Conservation (phyloP, 2,329 filamentous ascomycete species). For the Xylaria sp. region DNA sequence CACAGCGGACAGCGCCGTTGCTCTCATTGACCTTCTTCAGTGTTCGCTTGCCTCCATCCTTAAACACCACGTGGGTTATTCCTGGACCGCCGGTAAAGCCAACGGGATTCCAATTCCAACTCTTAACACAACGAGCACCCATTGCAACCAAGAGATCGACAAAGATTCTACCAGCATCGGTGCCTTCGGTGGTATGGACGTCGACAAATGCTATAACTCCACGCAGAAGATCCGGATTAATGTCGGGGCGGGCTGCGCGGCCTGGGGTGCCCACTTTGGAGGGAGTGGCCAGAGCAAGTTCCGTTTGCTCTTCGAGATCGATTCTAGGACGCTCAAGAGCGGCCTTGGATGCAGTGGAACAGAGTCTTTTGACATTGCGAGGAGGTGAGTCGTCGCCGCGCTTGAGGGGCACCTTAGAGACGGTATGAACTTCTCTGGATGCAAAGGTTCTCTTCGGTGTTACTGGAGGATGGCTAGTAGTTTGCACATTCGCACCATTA, state of each 20-base stretch:
- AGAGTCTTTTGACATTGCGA: slow-evolving; percentile 60
- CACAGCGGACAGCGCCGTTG: slow-evolving; percentile 81
- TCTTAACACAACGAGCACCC: slow-evolving; percentile 81
- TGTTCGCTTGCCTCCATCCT: slow-evolving; percentile 84
- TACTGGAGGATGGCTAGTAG: slow-evolving; percentile 54
- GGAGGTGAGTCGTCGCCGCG: slow-evolving; percentile 69
- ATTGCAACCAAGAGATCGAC: slow-evolving; percentile 81
- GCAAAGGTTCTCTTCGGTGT: slow-evolving; percentile 66
- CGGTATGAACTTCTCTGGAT: slow-evolving; percentile 74
- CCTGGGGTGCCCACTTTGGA: slow-evolving; percentile 66
- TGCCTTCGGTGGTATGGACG: slow-evolving; percentile 83
- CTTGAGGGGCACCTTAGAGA: slow-evolving; percentile 81
- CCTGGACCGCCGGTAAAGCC: slow-evolving; percentile 57
- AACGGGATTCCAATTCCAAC: slow-evolving; percentile 77
- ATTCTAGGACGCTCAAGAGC: slow-evolving; percentile 56
- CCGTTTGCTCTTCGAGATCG: slow-evolving; percentile 42
- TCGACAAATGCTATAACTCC: slow-evolving; percentile 86
- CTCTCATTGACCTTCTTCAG: slow-evolving; percentile 82
- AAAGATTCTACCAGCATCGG: slow-evolving; percentile 84
- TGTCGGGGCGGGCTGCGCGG: slow-evolving; percentile 65
- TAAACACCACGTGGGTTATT: slow-evolving; percentile 91
- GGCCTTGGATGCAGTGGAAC: slow-evolving; percentile 62
- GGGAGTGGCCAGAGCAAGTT: slow-evolving; percentile 55
- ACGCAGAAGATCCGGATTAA: slow-evolving; percentile 66
- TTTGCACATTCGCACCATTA: slow-evolving; percentile 32